Evolutionary conservation across 2,329 filamentous ascomycete species (phyloP).

Genomic region (Pestalotiopsis sp.): DNA sequence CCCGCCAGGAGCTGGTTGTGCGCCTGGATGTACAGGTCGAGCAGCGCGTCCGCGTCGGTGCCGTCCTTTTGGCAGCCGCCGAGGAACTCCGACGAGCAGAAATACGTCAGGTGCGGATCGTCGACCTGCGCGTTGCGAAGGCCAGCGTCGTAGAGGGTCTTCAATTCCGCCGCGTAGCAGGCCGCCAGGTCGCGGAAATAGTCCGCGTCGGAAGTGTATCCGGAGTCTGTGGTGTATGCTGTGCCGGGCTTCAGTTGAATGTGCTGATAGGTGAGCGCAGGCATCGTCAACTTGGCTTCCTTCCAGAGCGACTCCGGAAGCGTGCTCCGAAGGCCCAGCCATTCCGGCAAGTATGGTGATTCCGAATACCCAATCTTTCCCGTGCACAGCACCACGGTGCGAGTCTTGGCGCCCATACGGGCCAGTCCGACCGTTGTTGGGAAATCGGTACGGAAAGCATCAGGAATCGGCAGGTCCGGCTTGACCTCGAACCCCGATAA

Average conservation of each 20-base stretch:
- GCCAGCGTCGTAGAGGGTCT: constrained; percentile 54
- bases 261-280: constrained; percentile 67
- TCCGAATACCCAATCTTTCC: constrained; percentile 45
- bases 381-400: constrained; percentile 37
- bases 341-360: constrained; percentile 34
- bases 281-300: constrained; percentile 65
- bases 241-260: constrained; percentile 58
- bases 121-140: constrained; percentile 57
- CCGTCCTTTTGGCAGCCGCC: constrained; percentile 58
- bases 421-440: constrained; percentile 39
- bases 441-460: constrained; percentile 60
- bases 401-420: constrained; percentile 33
- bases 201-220: constrained; percentile 52
- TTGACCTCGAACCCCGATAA: constrained; percentile 51
- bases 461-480: constrained; percentile 62
- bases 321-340: constrained; percentile 38
- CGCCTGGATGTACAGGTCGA: constrained; percentile 63
- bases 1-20: constrained; percentile 61
- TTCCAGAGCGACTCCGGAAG: constrained; percentile 58
- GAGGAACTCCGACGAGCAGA: constrained; percentile 60
- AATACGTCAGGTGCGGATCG: constrained; percentile 58
- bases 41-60: constrained; percentile 51
- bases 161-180: constrained; percentile 54
- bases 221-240: constrained; percentile 47
- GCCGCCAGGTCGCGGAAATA: constrained; percentile 57